Percentiles rank a stretch among this genome's conserved stretches.
phyloP scores from a whole-genome alignment of 1,284 basidiomycete species.

The Taiwanofungus camphoratus region DNA sequence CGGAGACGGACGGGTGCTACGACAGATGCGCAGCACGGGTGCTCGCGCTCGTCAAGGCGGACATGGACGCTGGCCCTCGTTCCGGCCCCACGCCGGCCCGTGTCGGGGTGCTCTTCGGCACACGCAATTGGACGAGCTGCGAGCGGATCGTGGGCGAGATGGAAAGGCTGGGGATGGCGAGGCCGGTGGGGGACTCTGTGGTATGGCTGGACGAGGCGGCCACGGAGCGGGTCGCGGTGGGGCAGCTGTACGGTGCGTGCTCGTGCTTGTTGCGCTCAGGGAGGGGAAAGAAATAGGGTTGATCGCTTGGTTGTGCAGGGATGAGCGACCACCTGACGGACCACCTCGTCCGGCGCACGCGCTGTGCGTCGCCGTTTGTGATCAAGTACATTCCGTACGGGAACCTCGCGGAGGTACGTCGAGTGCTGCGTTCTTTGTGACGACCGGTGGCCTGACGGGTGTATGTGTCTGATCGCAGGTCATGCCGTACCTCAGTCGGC shows the following conservation, averaged over 20 bases:
- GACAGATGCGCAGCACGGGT: constrained; percentile 63
- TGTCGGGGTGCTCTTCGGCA: constrained; percentile 78
- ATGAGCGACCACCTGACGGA: constrained; percentile 83
- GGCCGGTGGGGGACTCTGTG: constrained; percentile 20
- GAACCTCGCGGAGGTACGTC: constrained; percentile 55
- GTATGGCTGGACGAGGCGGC: constrained; percentile 46
- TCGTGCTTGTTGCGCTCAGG: neutral
- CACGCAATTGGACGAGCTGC: constrained; percentile 76
- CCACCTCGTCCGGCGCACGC: constrained; percentile 54
- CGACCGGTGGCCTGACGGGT: neutral
- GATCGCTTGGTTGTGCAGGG: constrained; percentile 38
- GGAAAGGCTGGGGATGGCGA: constrained; percentile 51
- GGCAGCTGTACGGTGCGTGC: constrained; percentile 76
- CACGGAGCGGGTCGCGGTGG: constrained; percentile 67
- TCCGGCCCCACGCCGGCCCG: constrained; percentile 27
- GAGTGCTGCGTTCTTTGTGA: neutral
- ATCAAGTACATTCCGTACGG: constrained; percentile 88
- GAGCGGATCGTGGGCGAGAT: constrained; percentile 59
- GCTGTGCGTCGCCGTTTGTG: constrained; percentile 59
- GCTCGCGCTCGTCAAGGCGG: constrained; percentile 50
- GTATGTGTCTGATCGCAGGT: constrained; percentile 31
- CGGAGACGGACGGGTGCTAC: constrained; percentile 79
- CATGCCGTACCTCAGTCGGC: constrained; percentile 60
- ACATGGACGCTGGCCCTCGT: constrained; percentile 24
- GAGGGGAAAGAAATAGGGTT: too few species aligned